Conservation (phyloP, 495 filamentous ascomycete genomes). For the Penicillium coffeae region DNA sequence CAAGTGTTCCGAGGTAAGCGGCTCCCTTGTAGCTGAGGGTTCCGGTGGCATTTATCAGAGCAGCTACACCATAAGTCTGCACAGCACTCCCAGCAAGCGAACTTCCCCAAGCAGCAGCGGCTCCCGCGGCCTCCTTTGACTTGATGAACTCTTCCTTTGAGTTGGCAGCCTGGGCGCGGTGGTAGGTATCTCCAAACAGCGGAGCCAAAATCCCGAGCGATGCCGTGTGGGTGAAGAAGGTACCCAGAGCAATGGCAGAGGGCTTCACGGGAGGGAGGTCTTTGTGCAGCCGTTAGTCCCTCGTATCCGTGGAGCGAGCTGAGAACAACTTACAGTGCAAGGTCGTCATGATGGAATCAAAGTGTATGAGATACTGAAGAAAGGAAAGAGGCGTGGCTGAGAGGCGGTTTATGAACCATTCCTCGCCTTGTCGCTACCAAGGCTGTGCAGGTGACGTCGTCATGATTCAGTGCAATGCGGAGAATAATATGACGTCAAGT, state of each 20-base stretch:
- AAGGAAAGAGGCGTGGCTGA: background rate
- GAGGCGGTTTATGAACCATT: slow-evolving; percentile 14
- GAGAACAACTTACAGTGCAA: slow-evolving; percentile 55
- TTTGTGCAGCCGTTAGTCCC: too few species aligned
- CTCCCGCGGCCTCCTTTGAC: slow-evolving; percentile 84
- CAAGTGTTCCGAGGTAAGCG: slow-evolving; percentile 82
- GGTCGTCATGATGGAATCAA: slow-evolving; percentile 51
- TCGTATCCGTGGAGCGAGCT: too few species aligned
- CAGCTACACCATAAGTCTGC: slow-evolving; percentile 92
- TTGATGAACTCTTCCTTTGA: slow-evolving; percentile 94
- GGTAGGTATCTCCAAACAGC: slow-evolving; percentile 92
- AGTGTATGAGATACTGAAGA: background rate
- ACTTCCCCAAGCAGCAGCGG: slow-evolving; percentile 85
- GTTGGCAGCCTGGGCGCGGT: slow-evolving; percentile 85
- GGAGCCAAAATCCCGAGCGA: slow-evolving; percentile 80
- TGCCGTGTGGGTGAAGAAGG: slow-evolving; percentile 85
- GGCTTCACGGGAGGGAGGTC: slow-evolving; percentile 96
- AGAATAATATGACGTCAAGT: slow-evolving; percentile 25
- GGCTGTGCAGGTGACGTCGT: slow-evolving; percentile 34
- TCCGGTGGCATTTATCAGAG: slow-evolving; percentile 91
- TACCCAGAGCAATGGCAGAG: slow-evolving; percentile 93
- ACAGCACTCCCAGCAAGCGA: slow-evolving; percentile 83
- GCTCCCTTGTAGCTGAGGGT: slow-evolving; percentile 95
- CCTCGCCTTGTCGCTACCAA: background rate
- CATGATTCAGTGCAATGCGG: slow-evolving; percentile 34